These are phyloP conservation scores for Zasmidium cellare DNA, from an alignment of 2,329 filamentous ascomycete genomes.

Conservation along the genomic window DNA sequence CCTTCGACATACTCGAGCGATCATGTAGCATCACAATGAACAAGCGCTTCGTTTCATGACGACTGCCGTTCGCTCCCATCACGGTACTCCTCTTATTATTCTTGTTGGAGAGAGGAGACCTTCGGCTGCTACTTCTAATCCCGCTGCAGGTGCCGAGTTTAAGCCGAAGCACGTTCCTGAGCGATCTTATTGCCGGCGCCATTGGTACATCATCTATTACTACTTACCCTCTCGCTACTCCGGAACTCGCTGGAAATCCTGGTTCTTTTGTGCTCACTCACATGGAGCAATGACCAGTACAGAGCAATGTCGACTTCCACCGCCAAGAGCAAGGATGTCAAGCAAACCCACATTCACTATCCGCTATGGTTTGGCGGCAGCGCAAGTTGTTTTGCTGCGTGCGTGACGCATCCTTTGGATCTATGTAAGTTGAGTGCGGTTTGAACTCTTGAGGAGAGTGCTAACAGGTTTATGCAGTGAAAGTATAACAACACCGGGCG, in stretches of 20 bases:
- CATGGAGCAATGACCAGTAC: constrained; percentile 34
- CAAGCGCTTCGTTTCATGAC: too few species aligned
- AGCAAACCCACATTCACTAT: constrained; percentile 45
- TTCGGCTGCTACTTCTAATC: too few species aligned
- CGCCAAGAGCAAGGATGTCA: constrained; percentile 45
- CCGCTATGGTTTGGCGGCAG: constrained; percentile 89
- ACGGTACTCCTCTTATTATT: too few species aligned
- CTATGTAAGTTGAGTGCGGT: constrained; percentile 62
- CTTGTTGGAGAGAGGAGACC: too few species aligned
- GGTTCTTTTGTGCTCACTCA: not conserved
- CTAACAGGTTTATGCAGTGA: constrained; percentile 42
- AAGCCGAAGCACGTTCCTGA: too few species aligned
- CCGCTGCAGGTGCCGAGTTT: too few species aligned
- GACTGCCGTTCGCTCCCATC: too few species aligned
- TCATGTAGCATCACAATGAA: too few species aligned
- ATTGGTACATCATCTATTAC: not conserved
- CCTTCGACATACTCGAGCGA: too few species aligned
- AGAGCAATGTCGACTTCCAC: constrained; percentile 41
- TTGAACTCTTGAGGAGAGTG: constrained; percentile 1
- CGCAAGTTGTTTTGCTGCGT: constrained; percentile 86
- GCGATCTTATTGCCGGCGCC: constrained; percentile 6
- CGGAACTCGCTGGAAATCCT: not conserved
- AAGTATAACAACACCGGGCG: constrained; percentile 36
- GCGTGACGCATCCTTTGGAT: constrained; percentile 91
- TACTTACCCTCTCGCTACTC: not conserved